phyloP scores from a whole-genome alignment of 331 rosid genomes.

The Erythrophleum ivorense region DNA sequence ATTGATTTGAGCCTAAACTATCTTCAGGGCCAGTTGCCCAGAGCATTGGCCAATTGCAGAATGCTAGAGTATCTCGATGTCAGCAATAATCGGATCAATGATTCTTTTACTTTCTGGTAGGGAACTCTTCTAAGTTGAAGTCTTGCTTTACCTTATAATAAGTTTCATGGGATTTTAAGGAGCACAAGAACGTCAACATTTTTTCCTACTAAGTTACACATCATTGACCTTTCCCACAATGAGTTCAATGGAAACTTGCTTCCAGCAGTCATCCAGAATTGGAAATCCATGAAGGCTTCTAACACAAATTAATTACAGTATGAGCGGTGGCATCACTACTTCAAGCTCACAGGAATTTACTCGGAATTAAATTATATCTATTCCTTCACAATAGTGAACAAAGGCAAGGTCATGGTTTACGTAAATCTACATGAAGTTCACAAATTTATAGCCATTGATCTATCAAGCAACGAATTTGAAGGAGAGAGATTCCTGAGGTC shows the following conservation, averaged over 20 bases:
- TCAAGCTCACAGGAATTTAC: background rate
- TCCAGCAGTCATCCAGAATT: background rate
- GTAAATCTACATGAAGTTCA: background rate
- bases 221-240: too few relatives aligned
- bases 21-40: constrained; percentile 21
- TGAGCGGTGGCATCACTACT: background rate
- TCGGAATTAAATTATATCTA: background rate
- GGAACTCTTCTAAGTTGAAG: constrained; percentile 33
- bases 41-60: background rate
- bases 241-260: background rate
- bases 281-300: constrained; percentile 15
- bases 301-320: background rate
- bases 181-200: too few relatives aligned
- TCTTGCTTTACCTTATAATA: too few relatives aligned
- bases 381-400: constrained; percentile 15
- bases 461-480: constrained; percentile 25
- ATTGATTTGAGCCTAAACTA: constrained; percentile 37
- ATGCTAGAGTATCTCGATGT: constrained; percentile 30
- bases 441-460: constrained; percentile 20
- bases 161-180: too few relatives aligned
- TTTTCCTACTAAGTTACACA: too few relatives aligned
- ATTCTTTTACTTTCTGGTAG: constrained; percentile 34
- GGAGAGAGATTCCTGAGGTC: constrained; percentile 19
- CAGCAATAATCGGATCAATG: constrained; percentile 32
- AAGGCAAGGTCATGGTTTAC: constrained; percentile 8